Conservation (phyloP, 2,329 filamentous ascomycete species). For the Stylonectria norvegica region DNA sequence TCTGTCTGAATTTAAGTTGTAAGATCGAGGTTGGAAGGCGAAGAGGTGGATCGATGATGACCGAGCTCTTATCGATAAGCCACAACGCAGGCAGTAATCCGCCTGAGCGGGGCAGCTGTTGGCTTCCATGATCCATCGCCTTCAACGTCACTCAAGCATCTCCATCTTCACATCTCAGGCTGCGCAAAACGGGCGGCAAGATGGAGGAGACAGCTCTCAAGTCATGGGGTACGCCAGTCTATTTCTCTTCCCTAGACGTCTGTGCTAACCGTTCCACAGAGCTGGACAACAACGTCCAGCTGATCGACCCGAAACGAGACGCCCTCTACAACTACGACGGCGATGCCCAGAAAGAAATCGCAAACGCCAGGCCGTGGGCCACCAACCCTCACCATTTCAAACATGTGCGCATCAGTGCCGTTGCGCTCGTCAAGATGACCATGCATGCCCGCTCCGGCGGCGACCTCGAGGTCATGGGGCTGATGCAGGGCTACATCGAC, state of each 20-base stretch:
- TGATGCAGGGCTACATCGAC: constrained; percentile 94
- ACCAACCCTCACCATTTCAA: constrained; percentile 85
- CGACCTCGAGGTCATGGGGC: constrained; percentile 89
- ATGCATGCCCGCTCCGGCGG: constrained; percentile 98
- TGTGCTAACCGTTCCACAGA: constrained; percentile 50
- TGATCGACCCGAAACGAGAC: constrained; percentile 83
- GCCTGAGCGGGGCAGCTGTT: constrained; percentile 23
- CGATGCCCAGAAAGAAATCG: constrained; percentile 63
- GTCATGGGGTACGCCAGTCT: constrained; percentile 26
- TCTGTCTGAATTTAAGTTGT: no score
- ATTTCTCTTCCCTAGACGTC: not conserved
- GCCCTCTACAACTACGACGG: constrained; percentile 83
- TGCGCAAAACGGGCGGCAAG: constrained; percentile 16
- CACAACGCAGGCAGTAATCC: constrained; percentile 5
- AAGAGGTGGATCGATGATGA: no score
- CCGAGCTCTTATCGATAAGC: constrained; percentile 29
- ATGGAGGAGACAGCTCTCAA: constrained; percentile 32
- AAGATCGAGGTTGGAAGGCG: no score
- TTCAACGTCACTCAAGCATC: constrained; percentile 12
- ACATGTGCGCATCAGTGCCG: constrained; percentile 85
- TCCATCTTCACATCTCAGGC: constrained; percentile 11
- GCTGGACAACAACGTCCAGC: constrained; percentile 78
- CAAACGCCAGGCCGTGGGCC: constrained; percentile 68
- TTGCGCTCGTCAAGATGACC: constrained; percentile 96
- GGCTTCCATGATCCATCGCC: not conserved